A percentile compares a stretch with the other conserved stretches of the same genome.
These are phyloP conservation scores for Pseudogymnoascus destructans DNA, from an alignment of 2,329 filamentous ascomycete species.

Conservation along the genomic window DNA sequence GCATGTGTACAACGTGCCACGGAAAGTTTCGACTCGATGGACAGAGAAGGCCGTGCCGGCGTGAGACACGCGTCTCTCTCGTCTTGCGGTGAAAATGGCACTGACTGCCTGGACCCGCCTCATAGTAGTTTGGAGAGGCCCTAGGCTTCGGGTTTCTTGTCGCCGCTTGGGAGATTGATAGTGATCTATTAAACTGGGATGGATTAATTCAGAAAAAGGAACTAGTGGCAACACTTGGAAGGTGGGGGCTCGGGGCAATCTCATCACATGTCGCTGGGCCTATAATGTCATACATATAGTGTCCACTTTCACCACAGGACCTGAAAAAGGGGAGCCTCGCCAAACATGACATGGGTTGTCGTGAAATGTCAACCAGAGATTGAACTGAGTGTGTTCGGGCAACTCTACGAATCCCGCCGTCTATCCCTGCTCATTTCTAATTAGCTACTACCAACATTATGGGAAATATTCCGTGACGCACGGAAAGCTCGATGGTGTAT, in stretches of 20 bases:
- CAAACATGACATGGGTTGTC: neutral
- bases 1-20: constrained; percentile 1
- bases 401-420: neutral
- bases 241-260: constrained; percentile 2
- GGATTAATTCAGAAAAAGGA: neutral
- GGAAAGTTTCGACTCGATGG: neutral
- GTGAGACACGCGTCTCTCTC: neutral
- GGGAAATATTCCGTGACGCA: neutral
- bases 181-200: neutral
- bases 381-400: neutral
- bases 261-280: neutral
- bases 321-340: neutral
- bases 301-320: constrained; percentile 1
- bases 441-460: neutral
- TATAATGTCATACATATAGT: constrained; percentile 6
- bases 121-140: neutral
- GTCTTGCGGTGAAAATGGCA: neutral
- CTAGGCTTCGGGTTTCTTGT: neutral
- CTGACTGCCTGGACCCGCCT: neutral
- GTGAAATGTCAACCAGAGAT: neutral
- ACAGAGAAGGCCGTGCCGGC: neutral
- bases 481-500: neutral
- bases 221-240: neutral
- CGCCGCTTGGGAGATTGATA: neutral
- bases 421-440: neutral